Evolutionary conservation across 371 early-diverging fungal species (phyloP), one percentile per base, ranked within the genome.

Genomic region (Mortierella sp.): DNA sequence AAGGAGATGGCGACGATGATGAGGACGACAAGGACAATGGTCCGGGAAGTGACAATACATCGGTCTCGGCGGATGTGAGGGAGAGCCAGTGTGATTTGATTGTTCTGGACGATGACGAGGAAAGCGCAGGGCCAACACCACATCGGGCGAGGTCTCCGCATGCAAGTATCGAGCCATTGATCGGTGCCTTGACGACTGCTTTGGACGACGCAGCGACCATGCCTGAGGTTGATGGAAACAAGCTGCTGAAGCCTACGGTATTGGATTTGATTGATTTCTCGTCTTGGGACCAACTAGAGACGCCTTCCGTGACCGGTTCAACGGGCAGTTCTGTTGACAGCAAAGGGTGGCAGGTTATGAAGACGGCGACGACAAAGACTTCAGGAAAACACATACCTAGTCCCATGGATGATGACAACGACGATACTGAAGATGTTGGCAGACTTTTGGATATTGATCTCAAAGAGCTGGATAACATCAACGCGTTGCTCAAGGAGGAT

Each of bases 41-140:
- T 21, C 38, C 42, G 21, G 68, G 42, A 11, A 68, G 68, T 10
- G 68, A 68, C 0, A 42, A 42, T 42, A 68, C 68, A 24, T 68
- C 68, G 1, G 68, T 38, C 19, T n/a, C 44, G 13, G 28, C 19
- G 14, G 44, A 26, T 38, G 34, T 38, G 3, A n/a, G 26, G 42
- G 57, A 26, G 57, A 57, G 44, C 0, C 73, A 73, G 58, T 19
- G 50, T 1, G 81, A 81, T 48, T 68, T 81, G 71, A 81, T 81
- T 42, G 47, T 72, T 9, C n/a, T 81, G 60, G 77, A 81, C 24
- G 77, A 81, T 7, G 47, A 50, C 31, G 73, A 57, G 21, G 26
- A 55, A 24, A 8, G 26, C 19, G 13, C 42, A 21, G 55, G 47
- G 19, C 55, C 45, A 4, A 7, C 19, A 1, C 14, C 44, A 11